These are phyloP conservation scores for Acacia confusa DNA, from an alignment of 306 rosid species.

Conservation along the genomic window DNA sequence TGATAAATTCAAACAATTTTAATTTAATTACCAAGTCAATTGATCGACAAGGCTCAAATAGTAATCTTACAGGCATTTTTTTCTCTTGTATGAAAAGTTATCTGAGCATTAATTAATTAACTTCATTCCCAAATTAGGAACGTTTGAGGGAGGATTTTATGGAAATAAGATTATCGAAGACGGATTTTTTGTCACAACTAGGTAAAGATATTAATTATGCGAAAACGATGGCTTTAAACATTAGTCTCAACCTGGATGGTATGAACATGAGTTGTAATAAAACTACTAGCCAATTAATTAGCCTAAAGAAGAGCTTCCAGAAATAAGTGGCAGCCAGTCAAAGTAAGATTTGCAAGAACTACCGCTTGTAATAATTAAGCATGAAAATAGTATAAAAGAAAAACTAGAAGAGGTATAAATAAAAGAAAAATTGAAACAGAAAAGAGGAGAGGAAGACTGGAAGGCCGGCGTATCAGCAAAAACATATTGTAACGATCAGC, in stretches of 20 bases:
- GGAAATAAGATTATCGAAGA: neutral
- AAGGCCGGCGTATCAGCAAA: slow-evolving; percentile 6
- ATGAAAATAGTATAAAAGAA: neutral
- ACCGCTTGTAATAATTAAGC: neutral
- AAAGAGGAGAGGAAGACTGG: neutral
- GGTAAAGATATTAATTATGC: neutral
- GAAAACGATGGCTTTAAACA: neutral
- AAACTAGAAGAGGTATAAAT: neutral
- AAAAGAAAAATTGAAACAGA: slow-evolving; percentile 23
- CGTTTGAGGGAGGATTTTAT: neutral
- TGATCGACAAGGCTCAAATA: neutral
- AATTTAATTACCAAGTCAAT: neutral
- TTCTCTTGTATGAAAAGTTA: neutral
- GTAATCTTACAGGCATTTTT: neutral
- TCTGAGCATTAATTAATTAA: neutral
- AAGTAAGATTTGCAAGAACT: neutral
- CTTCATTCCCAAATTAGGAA: neutral
- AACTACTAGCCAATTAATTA: neutral
- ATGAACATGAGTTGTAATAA: neutral
- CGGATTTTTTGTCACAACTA: neutral
- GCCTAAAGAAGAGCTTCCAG: neutral
- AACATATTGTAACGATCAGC: slow-evolving; percentile 11
- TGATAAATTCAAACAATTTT: neutral
- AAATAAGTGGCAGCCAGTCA: neutral
- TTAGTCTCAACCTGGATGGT: neutral